Conservation (phyloP, 225 moss, liverwort and hornwort genomes). For the Marchantia paleacea region DNA sequence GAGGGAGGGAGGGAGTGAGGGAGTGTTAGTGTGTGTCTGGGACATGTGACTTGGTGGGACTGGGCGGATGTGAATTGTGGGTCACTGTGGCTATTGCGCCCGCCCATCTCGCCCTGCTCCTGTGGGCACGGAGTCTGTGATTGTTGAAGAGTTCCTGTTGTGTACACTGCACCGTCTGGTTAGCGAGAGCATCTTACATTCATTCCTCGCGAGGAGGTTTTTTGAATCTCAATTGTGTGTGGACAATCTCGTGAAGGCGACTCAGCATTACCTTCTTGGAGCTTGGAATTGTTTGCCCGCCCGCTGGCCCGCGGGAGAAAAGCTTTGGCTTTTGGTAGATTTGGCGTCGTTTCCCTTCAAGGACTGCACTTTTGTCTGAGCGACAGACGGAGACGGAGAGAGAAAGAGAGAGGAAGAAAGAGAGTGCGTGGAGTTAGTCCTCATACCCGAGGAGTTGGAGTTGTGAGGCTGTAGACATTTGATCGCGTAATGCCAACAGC, state of each 20-base stretch:
- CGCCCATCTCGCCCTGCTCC: constrained; percentile 3
- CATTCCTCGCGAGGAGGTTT: background rate
- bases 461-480: constrained; percentile 5
- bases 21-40: background rate
- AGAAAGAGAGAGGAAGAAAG: background rate
- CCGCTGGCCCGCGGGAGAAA: background rate
- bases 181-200: background rate
- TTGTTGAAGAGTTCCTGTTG: background rate
- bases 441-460: background rate
- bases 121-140: background rate
- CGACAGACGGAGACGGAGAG: background rate
- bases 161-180: background rate
- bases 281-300: background rate
- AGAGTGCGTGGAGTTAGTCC: background rate
- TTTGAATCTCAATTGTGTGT: background rate
- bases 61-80: constrained; percentile 10
- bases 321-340: background rate
- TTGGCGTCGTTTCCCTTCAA: background rate
- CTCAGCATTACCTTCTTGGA: background rate
- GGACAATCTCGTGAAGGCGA: background rate
- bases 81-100: background rate
- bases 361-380: background rate
- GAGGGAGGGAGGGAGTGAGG: background rate
- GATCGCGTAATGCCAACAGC: constrained; percentile 6
- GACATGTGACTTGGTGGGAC: background rate